Evolutionary conservation across 192 early-diverging fungal genomes (phyloP).

Genomic region (Linnemannia schmuckeri): DNA sequence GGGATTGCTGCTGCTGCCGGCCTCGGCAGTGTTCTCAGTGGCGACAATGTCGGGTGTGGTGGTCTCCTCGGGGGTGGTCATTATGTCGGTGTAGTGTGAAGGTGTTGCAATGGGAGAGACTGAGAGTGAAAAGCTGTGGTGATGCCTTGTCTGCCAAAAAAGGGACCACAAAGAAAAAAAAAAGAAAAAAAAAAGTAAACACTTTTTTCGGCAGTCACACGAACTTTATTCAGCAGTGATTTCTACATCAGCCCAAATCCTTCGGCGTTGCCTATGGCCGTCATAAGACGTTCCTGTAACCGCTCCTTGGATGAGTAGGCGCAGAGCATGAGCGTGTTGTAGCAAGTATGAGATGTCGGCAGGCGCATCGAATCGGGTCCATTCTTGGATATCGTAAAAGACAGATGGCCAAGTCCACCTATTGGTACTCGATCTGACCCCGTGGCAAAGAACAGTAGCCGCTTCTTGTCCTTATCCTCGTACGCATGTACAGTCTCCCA

Average conservation of each 20-base stretch:
- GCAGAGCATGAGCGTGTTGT: conserved; percentile 88
- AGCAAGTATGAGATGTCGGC: conserved; percentile 95
- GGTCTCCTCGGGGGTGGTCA: conserved; percentile 22
- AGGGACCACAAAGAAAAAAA: background rate
- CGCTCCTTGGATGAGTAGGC: conserved; percentile 87
- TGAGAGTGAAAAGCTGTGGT: conserved; percentile 5
- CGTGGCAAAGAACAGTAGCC: conserved; percentile 91
- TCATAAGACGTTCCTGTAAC: conserved; percentile 80
- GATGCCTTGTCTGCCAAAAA: conserved; percentile 3
- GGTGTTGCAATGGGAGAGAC: background rate
- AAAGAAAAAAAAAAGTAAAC: conserved; percentile 8
- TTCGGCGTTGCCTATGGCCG: conserved; percentile 84
- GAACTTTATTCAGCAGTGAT: background rate
- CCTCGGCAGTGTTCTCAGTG: background rate
- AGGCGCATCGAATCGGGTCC: conserved; percentile 88
- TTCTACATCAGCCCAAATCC: conserved; percentile 83
- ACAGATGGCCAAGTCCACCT: conserved; percentile 86
- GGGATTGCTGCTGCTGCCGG: conserved; percentile 22
- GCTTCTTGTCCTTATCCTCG: conserved; percentile 85
- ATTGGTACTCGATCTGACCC: conserved; percentile 93
- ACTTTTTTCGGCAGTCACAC: conserved; percentile 2
- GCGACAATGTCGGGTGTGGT: background rate
- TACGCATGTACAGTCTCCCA: conserved; percentile 91
- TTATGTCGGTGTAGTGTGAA: conserved; percentile 11
- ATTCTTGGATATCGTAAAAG: conserved; percentile 90